Evolutionary conservation across 345 rosid species (phyloP), one percentile per base, ranked within the genome.

Genomic region (Camelina hispida): DNA sequence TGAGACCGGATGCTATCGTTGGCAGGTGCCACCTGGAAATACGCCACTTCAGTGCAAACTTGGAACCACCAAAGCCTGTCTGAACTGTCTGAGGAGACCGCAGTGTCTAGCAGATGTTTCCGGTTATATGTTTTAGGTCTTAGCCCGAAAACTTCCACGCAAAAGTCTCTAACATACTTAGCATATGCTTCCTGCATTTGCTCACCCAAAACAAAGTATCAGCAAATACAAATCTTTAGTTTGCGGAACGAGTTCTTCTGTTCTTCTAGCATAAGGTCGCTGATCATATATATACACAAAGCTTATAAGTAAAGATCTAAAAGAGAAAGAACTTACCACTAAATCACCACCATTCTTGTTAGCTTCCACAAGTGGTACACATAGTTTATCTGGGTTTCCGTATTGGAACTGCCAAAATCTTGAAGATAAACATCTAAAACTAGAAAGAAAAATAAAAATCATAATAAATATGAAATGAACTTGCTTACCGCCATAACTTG

Each of bases 1-100:
- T 95, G 83, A 34, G 97, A 94, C 66, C 97, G 97, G 72, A 94
- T 70, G 73, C 95, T 94, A 76, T 91, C 95, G 62, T 87, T 87
- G 51, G 89, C 73, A 40, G 98, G 98, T 15, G 98, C 97, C 81
- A 91, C 97, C 81, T 94, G 98, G 82, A 91, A 94, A 79, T 87
- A 94, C 4, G 97, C 97, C 76, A 94, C 92, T 85, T 94, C 96
- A 54, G 96, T 91, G 76, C 98, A 94, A 77, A 87, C 96, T 84
- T 91, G 98, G 75, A 91, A 91, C 98, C 98, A 94, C 97, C 98
- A 94, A 73, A 90, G 77, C 60, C 97, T 83, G 74, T 85, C 91
- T 76, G 84, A 22, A 65, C 81, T 78, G 47, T 74, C 56, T 67
- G 80, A 78, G 46, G 79, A 77, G 20, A 90, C 52, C 30, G 80